Base-by-base conservation (phyloP, 441 rosid genomes). In the Flueggea neowawraea region DNA sequence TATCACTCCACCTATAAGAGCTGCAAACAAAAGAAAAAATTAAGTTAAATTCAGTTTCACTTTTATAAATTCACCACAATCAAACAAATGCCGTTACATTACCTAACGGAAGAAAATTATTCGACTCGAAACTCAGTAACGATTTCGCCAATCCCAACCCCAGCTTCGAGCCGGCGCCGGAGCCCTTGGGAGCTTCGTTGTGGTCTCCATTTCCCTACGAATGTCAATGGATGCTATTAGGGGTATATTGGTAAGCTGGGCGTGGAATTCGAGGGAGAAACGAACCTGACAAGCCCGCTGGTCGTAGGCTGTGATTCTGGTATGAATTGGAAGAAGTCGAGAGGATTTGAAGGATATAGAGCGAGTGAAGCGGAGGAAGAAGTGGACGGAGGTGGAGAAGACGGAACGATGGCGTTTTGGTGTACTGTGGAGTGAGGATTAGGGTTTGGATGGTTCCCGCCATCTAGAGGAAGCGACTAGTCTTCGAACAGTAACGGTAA, bases 71-170 rank as follows among this genome's bases (percentile, higher is more conserved):
- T 16, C 9, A 41, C 9, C 11, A 9, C 14, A 14, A 5, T 22
- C 45, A 17, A 15, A 15, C 10, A 7, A 48, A 41, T 11, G 7
- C 31, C 12, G 3, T 36, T 10, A 33, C 15, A 7, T 68, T 73
- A 92, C 97, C 95, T 49, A 93, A 62, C 1, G 98, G 97, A 71
- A 93, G 90, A 70, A 92, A 93, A 78, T 93, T 93, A 61, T 75
- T 51, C 5, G 78, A 73, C 11, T 77, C 85, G 64, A 88, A 75
- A 56, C 49, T 79, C 52, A 75, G 54, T 12, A 90, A 15, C n/a
- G 87, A 72, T 36, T 89, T 84, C 1, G 79, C 74, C 80, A 78
- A 86, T 58, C 50, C 63, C 5, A 61, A 71, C 31, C 50, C 72
- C 16, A 69, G 65, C 6, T 61, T 41, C 16, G 76, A 67, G 58